phyloP scores from a whole-genome alignment of 1,284 basidiomycete genomes.

The Puccinia triticina region DNA sequence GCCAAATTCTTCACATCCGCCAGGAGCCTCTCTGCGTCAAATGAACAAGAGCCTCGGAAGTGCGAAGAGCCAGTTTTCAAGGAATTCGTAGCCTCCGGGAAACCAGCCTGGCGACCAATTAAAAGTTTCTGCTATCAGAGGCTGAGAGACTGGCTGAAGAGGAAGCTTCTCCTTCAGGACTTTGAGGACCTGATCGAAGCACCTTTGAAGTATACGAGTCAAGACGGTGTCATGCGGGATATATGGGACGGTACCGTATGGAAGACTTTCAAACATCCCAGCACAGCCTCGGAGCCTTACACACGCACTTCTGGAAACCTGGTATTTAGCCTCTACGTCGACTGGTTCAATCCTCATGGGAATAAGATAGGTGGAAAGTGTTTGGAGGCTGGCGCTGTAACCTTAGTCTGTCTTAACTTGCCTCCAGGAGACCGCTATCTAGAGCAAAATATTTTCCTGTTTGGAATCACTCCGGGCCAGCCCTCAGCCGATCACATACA shows the following conservation, averaged over 20 bases:
- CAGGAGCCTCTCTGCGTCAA: not conserved
- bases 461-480: slow-evolving; percentile 12
- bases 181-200: slow-evolving; percentile 18
- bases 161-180: not conserved
- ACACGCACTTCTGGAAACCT: slow-evolving; percentile 18
- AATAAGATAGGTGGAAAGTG: no score
- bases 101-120: slow-evolving; percentile 8
- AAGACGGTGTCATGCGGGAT: slow-evolving; percentile 18
- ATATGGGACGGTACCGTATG: slow-evolving; percentile 36
- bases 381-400: no score
- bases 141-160: slow-evolving; percentile 12
- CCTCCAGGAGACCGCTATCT: no score
- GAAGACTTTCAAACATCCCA: slow-evolving; percentile 4
- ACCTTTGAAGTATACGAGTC: not conserved
- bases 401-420: no score
- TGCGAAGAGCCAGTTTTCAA: slow-evolving; percentile 22
- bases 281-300: not conserved
- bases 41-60: not conserved
- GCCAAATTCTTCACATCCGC: not conserved
- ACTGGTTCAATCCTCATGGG: no score
- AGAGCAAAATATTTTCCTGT: no score
- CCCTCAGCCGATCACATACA: slow-evolving; percentile 8
- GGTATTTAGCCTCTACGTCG: slow-evolving; percentile 22
- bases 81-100: not conserved
- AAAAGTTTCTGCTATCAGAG: slow-evolving; percentile 19